Percentiles rank a stretch among this genome's conserved stretches.
Evolutionary conservation across 352 stramenopile genomes (phyloP).

Genomic region (Thalassiosira livingstoniorum): DNA sequence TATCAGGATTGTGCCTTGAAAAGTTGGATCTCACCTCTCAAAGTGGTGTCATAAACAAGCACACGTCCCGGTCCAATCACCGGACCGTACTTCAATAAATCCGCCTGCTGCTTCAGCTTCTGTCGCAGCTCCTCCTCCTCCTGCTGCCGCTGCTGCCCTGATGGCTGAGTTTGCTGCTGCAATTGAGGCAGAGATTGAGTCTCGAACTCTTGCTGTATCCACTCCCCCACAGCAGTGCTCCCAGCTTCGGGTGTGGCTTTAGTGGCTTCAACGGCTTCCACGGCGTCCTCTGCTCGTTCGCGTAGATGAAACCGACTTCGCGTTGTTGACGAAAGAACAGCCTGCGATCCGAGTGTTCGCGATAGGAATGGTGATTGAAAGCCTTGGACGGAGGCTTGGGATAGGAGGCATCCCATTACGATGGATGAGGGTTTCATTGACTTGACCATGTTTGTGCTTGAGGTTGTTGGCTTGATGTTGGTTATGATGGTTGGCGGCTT

Average conservation of each 20-base stretch:
- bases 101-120: background rate
- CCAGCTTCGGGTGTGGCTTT: too few relatives aligned
- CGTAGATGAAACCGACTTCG: too few relatives aligned
- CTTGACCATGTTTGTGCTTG: too few relatives aligned
- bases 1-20: too few relatives aligned
- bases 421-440: too few relatives aligned
- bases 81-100: constrained; percentile 8
- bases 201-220: constrained; percentile 32
- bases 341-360: too few relatives aligned
- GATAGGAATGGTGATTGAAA: too few relatives aligned
- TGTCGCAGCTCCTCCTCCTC: background rate
- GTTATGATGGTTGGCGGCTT: too few relatives aligned
- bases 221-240: background rate
- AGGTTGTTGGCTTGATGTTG: too few relatives aligned
- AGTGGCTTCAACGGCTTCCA: background rate
- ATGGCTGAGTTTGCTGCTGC: background rate
- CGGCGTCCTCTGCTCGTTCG: background rate
- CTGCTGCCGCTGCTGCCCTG: background rate
- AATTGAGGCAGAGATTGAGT: background rate
- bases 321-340: too few relatives aligned
- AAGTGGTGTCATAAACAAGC: constrained; percentile 81
- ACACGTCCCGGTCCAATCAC: constrained; percentile 65
- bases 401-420: too few relatives aligned
- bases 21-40: constrained; percentile 39
- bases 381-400: too few relatives aligned